These are phyloP conservation scores for Teratosphaeria nubilosa DNA, from an alignment of 2,329 filamentous ascomycete species.

Conservation along the genomic window DNA sequence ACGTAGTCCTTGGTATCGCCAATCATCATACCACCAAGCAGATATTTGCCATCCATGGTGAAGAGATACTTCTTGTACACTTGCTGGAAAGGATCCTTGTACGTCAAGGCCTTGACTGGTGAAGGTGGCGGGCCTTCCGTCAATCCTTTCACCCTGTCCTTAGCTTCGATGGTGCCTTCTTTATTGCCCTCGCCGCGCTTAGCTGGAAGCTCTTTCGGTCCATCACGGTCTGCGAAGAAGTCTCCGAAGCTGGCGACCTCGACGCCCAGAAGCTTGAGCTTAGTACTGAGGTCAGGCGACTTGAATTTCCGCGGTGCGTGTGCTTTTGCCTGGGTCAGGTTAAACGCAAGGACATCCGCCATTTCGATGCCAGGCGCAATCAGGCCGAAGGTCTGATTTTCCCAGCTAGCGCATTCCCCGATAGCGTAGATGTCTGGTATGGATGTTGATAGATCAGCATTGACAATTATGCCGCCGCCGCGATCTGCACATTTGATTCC, in stretches of 20 bases:
- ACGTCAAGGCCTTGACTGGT: conserved; percentile 72
- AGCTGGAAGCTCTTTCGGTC: conserved; percentile 62
- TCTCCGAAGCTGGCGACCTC: conserved; percentile 91
- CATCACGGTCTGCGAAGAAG: conserved; percentile 82
- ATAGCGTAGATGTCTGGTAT: conserved; percentile 69
- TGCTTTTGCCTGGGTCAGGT: conserved; percentile 71
- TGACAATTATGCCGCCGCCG: conserved; percentile 66
- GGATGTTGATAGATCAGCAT: conserved; percentile 58
- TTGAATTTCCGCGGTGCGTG: conserved; percentile 64
- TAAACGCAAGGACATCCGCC: conserved; percentile 85
- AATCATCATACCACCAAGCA: conserved; percentile 96
- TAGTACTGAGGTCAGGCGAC: conserved; percentile 78
- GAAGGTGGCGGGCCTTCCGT: conserved; percentile 47
- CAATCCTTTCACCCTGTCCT: conserved; percentile 41
- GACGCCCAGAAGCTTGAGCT: conserved; percentile 79
- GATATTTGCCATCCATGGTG: conserved; percentile 77
- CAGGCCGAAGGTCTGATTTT: conserved; percentile 75
- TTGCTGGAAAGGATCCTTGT: conserved; percentile 77
- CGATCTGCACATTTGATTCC: conserved; percentile 63
- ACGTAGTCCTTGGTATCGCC: conserved; percentile 85
- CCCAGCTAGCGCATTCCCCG: conserved; percentile 85
- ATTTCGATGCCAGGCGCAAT: conserved; percentile 87
- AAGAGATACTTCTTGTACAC: conserved; percentile 94
- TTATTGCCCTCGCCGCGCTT: conserved; percentile 39
- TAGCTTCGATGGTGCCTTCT: conserved; percentile 27